phyloP scores from a whole-genome alignment of 1,284 basidiomycete genomes.

The Termitomyces sp. region DNA sequence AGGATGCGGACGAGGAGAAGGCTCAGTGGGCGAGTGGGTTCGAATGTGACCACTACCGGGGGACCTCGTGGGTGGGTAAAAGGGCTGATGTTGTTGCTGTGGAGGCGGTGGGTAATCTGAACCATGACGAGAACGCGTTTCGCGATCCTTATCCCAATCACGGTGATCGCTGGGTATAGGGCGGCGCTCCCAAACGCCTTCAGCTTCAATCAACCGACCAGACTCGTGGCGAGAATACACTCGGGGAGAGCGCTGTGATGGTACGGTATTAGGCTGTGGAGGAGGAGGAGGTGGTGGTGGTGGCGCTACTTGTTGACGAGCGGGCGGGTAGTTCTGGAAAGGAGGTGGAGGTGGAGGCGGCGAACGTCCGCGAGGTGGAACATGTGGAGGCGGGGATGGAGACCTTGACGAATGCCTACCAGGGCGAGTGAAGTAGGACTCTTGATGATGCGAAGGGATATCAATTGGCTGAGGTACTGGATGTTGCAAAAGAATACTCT shows the following conservation, averaged over 20 bases:
- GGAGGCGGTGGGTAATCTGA: conserved; percentile 41
- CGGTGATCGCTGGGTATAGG: conserved; percentile 35
- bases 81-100: conserved; percentile 23
- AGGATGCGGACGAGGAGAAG: conserved; percentile 49
- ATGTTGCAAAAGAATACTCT: conserved; percentile 58
- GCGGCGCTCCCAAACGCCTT: conserved; percentile 53
- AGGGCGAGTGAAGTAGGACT: conserved; percentile 46
- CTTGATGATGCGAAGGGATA: conserved; percentile 39
- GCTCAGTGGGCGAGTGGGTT: conserved; percentile 41
- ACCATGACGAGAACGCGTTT: conserved; percentile 43
- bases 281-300: conserved; percentile 58
- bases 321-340: conserved; percentile 41
- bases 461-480: conserved; percentile 47
- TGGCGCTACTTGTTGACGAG: conserved; percentile 47
- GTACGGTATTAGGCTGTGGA: conserved; percentile 36
- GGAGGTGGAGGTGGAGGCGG: conserved; percentile 45
- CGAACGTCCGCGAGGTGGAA: conserved; percentile 29
- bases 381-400: conserved; percentile 47
- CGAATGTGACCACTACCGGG: conserved; percentile 27
- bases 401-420: conserved; percentile 50
- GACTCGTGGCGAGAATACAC: conserved; percentile 43
- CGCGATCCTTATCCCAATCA: conserved; percentile 47
- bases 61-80: conserved; percentile 36
- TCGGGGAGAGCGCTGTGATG: conserved; percentile 51
- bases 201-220: conserved; percentile 35